Conservation (phyloP, 371 early-diverging fungal genomes). For the Nosema bombycis region DNA sequence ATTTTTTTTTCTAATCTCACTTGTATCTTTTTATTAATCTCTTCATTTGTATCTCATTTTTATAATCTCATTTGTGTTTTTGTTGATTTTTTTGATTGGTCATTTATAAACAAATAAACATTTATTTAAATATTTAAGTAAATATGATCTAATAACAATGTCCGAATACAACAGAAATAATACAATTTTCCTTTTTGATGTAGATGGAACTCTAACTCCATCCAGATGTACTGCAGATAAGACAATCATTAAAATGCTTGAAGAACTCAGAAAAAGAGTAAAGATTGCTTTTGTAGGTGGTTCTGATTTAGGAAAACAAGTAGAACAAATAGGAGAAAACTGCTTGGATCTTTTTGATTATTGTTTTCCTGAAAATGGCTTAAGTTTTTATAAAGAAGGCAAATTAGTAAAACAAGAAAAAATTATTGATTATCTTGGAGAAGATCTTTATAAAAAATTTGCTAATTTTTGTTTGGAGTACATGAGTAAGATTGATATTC, state of each 20-base stretch:
- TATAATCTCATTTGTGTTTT: background rate
- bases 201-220: conserved; percentile 95
- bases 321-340: conserved; percentile 85
- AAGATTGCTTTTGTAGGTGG: conserved; percentile 97
- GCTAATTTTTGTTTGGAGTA: conserved; percentile 83
- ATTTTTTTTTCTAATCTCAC: too few relatives aligned
- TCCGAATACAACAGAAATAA: conserved; percentile 30
- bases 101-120: conserved; percentile 10
- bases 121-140: conserved; percentile 22
- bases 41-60: too few relatives aligned
- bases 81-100: background rate
- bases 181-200: conserved; percentile 79
- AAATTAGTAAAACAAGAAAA: conserved; percentile 68
- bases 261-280: conserved; percentile 75
- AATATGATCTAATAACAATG: background rate
- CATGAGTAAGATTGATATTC: conserved; percentile 83
- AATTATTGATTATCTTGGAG: conserved; percentile 85
- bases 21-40: too few relatives aligned
- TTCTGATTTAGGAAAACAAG: conserved; percentile 86
- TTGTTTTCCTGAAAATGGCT: conserved; percentile 95
- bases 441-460: conserved; percentile 83
- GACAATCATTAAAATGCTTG: conserved; percentile 75
- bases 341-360: conserved; percentile 84
- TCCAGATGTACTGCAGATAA: conserved; percentile 68
- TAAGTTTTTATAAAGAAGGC: conserved; percentile 81